Percentiles rank a stretch among this genome's conserved stretches.
Evolutionary conservation across 2,329 filamentous ascomycete genomes (phyloP).

Genomic region (Fusarium mexicanum): DNA sequence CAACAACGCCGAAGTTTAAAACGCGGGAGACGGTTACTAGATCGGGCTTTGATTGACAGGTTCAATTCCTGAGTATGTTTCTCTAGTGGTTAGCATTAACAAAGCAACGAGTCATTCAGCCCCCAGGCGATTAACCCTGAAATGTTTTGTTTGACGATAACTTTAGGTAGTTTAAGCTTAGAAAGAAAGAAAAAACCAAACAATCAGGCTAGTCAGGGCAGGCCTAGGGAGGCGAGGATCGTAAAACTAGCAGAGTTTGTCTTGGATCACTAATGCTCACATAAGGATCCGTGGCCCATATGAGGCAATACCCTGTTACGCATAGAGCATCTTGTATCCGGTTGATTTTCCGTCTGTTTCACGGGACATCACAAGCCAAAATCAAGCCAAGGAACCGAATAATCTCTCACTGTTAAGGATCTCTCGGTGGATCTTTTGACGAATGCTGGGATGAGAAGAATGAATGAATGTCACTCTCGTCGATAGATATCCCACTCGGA

Average conservation of each 20-base stretch:
- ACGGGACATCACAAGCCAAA: background rate
- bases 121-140: background rate
- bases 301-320: slow-evolving; percentile 24
- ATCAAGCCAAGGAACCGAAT: background rate
- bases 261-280: slow-evolving; percentile 37
- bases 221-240: background rate
- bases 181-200: background rate
- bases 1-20: slow-evolving; percentile 4
- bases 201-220: background rate
- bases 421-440: background rate
- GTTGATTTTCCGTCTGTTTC: slow-evolving; percentile 7
- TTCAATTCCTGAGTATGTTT: background rate
- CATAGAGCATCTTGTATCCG: background rate
- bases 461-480: background rate
- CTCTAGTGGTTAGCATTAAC: background rate
- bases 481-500: background rate
- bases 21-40: slow-evolving; percentile 5
- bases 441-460: background rate
- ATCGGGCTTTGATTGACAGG: background rate
- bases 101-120: background rate
- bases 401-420: slow-evolving; percentile 8
- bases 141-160: slow-evolving; percentile 9
- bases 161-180: slow-evolving; percentile 16
- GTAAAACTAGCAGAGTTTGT: background rate
- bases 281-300: slow-evolving; percentile 25